Evolutionary conservation across 2,329 filamentous ascomycete genomes (phyloP).

Genomic region (Ascochyta fabae): DNA sequence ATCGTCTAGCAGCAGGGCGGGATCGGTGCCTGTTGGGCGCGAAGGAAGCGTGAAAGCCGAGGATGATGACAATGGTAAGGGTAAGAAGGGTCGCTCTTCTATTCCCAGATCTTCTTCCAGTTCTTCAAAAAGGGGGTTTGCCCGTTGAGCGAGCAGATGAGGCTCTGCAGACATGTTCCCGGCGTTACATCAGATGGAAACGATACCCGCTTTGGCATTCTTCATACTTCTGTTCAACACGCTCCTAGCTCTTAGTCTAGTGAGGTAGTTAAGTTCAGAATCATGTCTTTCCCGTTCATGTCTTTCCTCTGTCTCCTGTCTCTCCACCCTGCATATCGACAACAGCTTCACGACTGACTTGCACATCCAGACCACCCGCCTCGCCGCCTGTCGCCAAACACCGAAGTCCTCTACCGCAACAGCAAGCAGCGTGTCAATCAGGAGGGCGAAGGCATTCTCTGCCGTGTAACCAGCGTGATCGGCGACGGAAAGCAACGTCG

Average conservation of each 20-base stretch:
- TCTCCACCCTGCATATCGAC: neutral
- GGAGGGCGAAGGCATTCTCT: constrained; percentile 60
- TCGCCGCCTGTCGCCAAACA: constrained; percentile 48
- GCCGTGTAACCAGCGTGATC: constrained; percentile 58
- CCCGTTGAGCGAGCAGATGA: constrained; percentile 20
- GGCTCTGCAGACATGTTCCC: neutral
- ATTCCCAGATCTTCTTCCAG: constrained; percentile 24
- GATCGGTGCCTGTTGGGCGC: constrained; percentile 54
- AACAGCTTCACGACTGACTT: constrained; percentile 7
- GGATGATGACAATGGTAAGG: constrained; percentile 55
- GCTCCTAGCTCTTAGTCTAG: constrained; percentile 29
- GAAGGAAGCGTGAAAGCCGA: constrained; percentile 60
- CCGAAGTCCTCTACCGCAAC: constrained; percentile 60
- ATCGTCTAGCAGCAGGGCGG: constrained; percentile 48
- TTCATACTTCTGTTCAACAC: constrained; percentile 17
- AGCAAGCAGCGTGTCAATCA: constrained; percentile 47
- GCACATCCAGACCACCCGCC: constrained; percentile 29
- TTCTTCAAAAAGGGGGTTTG: constrained; percentile 21
- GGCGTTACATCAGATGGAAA: constrained; percentile 23
- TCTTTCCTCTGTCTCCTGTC: neutral
- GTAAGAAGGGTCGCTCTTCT: constrained; percentile 47
- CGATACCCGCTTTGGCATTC: constrained; percentile 28
- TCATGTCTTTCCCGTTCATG: constrained; percentile 6
- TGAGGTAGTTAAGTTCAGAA: constrained; percentile 25
- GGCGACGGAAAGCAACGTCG: constrained; percentile 61